phyloP scores from a whole-genome alignment of 2,329 filamentous ascomycete genomes.

The Tolypocladium ovalisporum region DNA sequence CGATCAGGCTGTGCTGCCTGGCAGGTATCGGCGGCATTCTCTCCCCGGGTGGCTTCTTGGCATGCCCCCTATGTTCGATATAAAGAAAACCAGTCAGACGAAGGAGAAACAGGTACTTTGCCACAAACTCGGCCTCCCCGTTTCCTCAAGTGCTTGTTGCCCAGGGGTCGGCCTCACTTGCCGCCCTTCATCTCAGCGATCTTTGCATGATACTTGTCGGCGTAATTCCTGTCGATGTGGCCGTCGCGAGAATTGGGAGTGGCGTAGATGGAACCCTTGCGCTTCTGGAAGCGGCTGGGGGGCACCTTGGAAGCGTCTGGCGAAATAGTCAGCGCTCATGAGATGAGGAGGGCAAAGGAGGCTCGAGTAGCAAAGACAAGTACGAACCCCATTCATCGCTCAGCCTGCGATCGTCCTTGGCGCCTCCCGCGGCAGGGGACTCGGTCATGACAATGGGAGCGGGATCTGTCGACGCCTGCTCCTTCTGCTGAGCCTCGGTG shows the following conservation, averaged over 20 bases:
- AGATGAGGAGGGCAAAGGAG: not conserved
- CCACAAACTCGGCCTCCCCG: not conserved
- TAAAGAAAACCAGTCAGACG: not conserved
- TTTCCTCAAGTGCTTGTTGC: not conserved
- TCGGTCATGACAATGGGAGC: constrained; percentile 14
- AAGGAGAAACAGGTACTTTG: not conserved
- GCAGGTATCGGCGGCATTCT: not conserved
- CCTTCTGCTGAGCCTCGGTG: not conserved
- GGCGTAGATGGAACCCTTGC: constrained; percentile 57
- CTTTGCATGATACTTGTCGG: constrained; percentile 50
- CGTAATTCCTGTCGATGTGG: constrained; percentile 48
- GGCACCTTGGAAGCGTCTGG: constrained; percentile 56
- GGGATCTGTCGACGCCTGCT: constrained; percentile 6
- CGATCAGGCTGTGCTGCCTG: not conserved
- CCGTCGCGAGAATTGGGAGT: constrained; percentile 55
- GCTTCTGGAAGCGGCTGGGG: constrained; percentile 58
- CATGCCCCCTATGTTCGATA: not conserved
- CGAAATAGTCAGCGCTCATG: not conserved
- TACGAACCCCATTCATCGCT: constrained; percentile 39
- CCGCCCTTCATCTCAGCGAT: constrained; percentile 38
- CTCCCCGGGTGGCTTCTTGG: not conserved
- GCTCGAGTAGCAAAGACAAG: not conserved
- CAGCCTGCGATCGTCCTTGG: constrained; percentile 21
- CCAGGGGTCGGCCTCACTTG: constrained; percentile 16
- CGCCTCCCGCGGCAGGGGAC: constrained; percentile 14